Percentiles rank a stretch among this genome's conserved stretches.
Evolutionary conservation across 2,329 filamentous ascomycete species (phyloP).

Genomic region (Drechslera avenae): DNA sequence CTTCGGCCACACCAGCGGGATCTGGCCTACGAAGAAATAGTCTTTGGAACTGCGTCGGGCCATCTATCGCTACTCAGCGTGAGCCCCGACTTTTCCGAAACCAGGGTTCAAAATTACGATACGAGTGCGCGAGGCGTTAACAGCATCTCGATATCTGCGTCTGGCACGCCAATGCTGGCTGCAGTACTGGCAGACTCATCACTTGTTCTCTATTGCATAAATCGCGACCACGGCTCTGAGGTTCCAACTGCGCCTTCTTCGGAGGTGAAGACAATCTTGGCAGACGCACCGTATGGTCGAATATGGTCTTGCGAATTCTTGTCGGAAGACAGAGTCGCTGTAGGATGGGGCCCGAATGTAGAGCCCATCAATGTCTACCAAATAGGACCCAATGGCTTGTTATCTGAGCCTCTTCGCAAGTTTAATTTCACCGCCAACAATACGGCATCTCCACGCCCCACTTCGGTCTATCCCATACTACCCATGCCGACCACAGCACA

Average conservation of each 20-base stretch:
- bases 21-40: constrained; percentile 52
- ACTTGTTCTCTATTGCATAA: constrained; percentile 55
- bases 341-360: constrained; percentile 54
- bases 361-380: constrained; percentile 57
- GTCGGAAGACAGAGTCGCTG: constrained; percentile 55
- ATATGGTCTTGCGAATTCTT: constrained; percentile 61
- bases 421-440: constrained; percentile 36
- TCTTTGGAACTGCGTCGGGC: constrained; percentile 63
- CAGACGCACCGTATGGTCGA: constrained; percentile 27
- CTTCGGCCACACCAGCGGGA: constrained; percentile 51
- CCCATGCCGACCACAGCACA: constrained; percentile 44
- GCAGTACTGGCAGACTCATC: constrained; percentile 55
- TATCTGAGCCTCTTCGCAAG: constrained; percentile 46
- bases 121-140: constrained; percentile 54
- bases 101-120: constrained; percentile 39
- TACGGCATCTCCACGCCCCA: constrained; percentile 15
- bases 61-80: constrained; percentile 50
- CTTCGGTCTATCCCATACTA: constrained; percentile 54
- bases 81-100: constrained; percentile 17
- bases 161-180: constrained; percentile 54
- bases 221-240: constrained; percentile 29
- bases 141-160: constrained; percentile 54
- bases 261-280: constrained; percentile 20
- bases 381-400: constrained; percentile 54
- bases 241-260: constrained; percentile 28